Evolutionary conservation across 495 filamentous ascomycete genomes (phyloP).

Genomic region (Aspergillus sparsus): DNA sequence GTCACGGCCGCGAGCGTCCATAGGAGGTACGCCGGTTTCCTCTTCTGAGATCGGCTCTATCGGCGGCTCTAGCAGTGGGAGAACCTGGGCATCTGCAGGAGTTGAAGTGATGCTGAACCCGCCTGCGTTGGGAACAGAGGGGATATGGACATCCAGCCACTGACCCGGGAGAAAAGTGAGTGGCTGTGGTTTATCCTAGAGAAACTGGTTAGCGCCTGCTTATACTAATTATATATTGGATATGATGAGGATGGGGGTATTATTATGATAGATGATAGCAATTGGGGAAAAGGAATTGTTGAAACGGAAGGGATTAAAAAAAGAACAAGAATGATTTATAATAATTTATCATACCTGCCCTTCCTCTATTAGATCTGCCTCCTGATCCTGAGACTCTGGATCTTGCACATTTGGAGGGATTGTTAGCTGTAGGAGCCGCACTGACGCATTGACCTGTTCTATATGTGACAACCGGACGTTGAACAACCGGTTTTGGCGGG

Average conservation of each 20-base stretch:
- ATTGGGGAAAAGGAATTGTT: too few species aligned
- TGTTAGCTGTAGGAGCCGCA: conserved; percentile 53
- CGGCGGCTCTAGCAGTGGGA: conserved; percentile 31
- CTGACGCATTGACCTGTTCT: conserved; percentile 45
- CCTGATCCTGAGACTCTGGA: conserved; percentile 15
- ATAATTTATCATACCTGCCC: conserved; percentile 22
- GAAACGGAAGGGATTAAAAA: too few species aligned
- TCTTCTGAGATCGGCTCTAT: conserved; percentile 24
- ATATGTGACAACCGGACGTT: conserved; percentile 50
- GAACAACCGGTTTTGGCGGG: conserved; percentile 61
- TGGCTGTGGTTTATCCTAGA: conserved; percentile 39
- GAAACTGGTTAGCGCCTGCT: neutral
- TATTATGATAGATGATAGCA: conserved; percentile 15
- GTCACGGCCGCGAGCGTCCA: conserved; percentile 30
- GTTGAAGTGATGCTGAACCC: conserved; percentile 88
- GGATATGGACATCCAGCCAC: conserved; percentile 85
- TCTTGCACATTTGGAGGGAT: conserved; percentile 30
- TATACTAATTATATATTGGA: neutral
- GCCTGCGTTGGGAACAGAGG: conserved; percentile 64
- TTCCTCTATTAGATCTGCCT: conserved; percentile 13
- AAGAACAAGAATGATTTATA: neutral
- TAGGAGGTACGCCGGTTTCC: conserved; percentile 22
- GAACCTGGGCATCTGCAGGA: conserved; percentile 48
- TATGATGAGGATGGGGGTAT: neutral
- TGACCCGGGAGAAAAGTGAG: conserved; percentile 75